Conservation (phyloP, 108 stramenopile species). For the Nitzschia palea region DNA sequence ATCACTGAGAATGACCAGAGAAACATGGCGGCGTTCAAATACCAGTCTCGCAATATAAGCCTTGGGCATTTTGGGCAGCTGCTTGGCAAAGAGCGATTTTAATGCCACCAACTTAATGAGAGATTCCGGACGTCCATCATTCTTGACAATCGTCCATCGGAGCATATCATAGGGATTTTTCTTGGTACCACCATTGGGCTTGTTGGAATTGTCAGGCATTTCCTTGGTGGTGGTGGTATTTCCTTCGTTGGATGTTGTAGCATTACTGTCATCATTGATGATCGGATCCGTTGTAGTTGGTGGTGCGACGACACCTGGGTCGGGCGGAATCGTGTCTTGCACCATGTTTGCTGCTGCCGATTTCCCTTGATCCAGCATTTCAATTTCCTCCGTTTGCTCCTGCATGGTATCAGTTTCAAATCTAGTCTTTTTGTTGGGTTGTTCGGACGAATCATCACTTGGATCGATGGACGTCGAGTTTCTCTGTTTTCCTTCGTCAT, state of each 20-base stretch:
- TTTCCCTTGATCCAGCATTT: too few relatives aligned
- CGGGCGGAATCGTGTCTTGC: too few relatives aligned
- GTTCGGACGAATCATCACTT: too few relatives aligned
- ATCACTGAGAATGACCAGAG: constrained; percentile 79
- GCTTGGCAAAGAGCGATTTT: constrained; percentile 94
- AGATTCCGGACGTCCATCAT: constrained; percentile 79
- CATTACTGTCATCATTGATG: too few relatives aligned
- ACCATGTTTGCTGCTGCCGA: too few relatives aligned
- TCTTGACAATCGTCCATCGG: constrained; percentile 66
- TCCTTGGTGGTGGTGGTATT: neutral
- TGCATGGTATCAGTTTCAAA: too few relatives aligned
- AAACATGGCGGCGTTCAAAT: constrained; percentile 92
- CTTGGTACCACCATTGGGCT: neutral
- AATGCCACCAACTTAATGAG: constrained; percentile 88
- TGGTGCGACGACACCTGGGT: too few relatives aligned
- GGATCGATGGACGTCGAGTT: too few relatives aligned
- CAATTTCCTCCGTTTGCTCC: too few relatives aligned
- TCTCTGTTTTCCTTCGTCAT: too few relatives aligned
- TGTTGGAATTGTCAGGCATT: neutral
- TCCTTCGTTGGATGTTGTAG: neutral
- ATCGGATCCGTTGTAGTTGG: too few relatives aligned
- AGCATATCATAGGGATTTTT: constrained; percentile 59
- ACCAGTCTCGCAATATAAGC: constrained; percentile 97
- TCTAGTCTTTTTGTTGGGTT: too few relatives aligned
- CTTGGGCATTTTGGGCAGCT: constrained; percentile 98